A percentile compares a stretch with the other conserved stretches of the same genome.
Conservation (phyloP, 2,329 filamentous ascomycete species). For the Hypoxylon sp. region DNA sequence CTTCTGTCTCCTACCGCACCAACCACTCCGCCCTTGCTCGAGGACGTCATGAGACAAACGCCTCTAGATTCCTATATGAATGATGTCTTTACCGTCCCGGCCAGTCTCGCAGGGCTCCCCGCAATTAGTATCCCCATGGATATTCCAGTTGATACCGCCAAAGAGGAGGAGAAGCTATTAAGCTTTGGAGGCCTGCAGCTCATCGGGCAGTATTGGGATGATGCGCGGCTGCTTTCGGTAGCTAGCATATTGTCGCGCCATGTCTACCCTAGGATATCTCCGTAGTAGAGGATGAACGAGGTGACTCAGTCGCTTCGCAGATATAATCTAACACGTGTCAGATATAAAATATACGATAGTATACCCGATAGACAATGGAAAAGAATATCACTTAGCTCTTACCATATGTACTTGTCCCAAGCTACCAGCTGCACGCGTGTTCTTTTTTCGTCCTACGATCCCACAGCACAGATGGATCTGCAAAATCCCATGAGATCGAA, state of each 20-base stretch:
- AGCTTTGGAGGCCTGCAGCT: constrained; percentile 75
- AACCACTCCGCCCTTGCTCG: constrained; percentile 75
- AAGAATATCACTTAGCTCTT: constrained; percentile 18
- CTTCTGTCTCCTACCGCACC: constrained; percentile 90
- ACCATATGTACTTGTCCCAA: constrained; percentile 6
- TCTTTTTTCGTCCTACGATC: not conserved
- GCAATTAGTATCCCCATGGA: constrained; percentile 84
- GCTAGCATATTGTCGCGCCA: constrained; percentile 58
- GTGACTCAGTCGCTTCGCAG: not conserved
- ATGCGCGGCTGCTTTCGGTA: constrained; percentile 71
- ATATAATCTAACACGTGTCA: constrained; percentile 4
- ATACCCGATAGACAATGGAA: constrained; percentile 33
- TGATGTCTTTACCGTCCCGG: constrained; percentile 95
- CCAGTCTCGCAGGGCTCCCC: constrained; percentile 90
- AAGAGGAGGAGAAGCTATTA: constrained; percentile 54
- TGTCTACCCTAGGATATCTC: constrained; percentile 14
- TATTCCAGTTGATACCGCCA: constrained; percentile 50
- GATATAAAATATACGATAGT: constrained; percentile 22
- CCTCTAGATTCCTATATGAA: constrained; percentile 87
- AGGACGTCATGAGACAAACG: constrained; percentile 66
- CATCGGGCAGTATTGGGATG: constrained; percentile 85
- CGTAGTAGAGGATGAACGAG: not conserved
- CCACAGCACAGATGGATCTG: not conserved
- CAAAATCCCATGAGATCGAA: constrained; percentile 1
- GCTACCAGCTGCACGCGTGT: not conserved